phyloP scores from a whole-genome alignment of 352 stramenopile genomes.

The Phytopythium aichiense region DNA sequence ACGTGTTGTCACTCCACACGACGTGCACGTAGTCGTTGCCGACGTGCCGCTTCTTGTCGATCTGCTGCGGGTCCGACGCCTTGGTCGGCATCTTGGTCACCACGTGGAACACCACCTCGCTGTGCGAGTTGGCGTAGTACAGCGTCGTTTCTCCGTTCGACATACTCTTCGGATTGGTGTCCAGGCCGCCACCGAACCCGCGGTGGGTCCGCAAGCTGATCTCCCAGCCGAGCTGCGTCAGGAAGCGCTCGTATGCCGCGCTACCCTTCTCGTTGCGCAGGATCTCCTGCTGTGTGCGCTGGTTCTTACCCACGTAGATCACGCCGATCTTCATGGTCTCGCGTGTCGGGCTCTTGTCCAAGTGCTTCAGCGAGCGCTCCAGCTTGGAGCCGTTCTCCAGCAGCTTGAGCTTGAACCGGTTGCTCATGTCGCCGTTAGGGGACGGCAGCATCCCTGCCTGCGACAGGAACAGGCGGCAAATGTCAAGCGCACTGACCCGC shows the following conservation, averaged over 20 bases:
- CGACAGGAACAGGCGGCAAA: slow-evolving; percentile 79
- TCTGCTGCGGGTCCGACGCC: slow-evolving; percentile 71
- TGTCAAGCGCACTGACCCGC: slow-evolving; percentile 64
- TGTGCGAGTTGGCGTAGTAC: slow-evolving; percentile 81
- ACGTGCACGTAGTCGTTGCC: slow-evolving; percentile 88
- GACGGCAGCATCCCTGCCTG: slow-evolving; percentile 65
- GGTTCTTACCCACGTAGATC: slow-evolving; percentile 76
- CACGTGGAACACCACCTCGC: slow-evolving; percentile 86
- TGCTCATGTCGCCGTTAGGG: slow-evolving; percentile 50
- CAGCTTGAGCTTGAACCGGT: slow-evolving; percentile 56
- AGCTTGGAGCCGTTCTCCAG: slow-evolving; percentile 74
- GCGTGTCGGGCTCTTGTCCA: slow-evolving; percentile 83
- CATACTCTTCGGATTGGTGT: slow-evolving; percentile 77
- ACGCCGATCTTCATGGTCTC: slow-evolving; percentile 90
- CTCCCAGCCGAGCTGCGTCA: slow-evolving; percentile 76
- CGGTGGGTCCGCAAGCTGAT: slow-evolving; percentile 62
- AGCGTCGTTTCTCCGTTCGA: slow-evolving; percentile 69
- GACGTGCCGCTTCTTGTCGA: slow-evolving; percentile 88
- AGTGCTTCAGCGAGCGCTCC: slow-evolving; percentile 72
- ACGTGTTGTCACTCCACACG: slow-evolving; percentile 82
- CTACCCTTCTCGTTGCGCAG: slow-evolving; percentile 73
- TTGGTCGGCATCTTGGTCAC: slow-evolving; percentile 88
- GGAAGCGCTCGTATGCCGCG: slow-evolving; percentile 58
- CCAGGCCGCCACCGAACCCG: slow-evolving; percentile 72
- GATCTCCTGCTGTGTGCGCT: slow-evolving; percentile 78